phyloP scores from a whole-genome alignment of 257 asterid genomes.

The Leonotis leonurus region DNA sequence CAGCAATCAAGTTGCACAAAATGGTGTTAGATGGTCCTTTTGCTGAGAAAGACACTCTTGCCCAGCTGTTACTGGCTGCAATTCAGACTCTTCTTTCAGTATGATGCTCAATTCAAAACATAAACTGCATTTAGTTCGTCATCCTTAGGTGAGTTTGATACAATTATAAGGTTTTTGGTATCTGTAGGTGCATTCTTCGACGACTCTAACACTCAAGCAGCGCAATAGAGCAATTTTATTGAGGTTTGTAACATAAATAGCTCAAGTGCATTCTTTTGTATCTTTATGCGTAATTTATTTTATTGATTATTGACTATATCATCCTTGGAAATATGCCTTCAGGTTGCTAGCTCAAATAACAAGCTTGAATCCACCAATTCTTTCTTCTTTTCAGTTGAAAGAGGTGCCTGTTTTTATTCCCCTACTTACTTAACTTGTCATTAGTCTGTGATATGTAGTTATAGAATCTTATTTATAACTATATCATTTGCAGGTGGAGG shows the following conservation, averaged over 20 bases:
- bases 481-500: conserved; percentile 57
- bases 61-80: conserved; percentile 45
- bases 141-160: background rate
- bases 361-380: conserved; percentile 49
- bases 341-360: conserved; percentile 57
- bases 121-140: conserved; percentile 1
- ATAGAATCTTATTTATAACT: conserved; percentile 20
- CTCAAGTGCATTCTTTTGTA: background rate
- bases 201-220: conserved; percentile 44
- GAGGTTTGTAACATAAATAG: conserved; percentile 39
- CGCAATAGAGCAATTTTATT: conserved; percentile 36
- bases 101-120: conserved; percentile 23
- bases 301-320: conserved; percentile 2
- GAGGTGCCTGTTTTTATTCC: conserved; percentile 43
- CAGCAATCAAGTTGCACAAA: conserved; percentile 38
- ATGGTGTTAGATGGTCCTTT: conserved; percentile 36
- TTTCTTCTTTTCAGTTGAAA: conserved; percentile 64
- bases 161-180: conserved; percentile 19
- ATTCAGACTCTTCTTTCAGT: conserved; percentile 46
- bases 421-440: background rate
- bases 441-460: background rate
- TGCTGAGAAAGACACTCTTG: conserved; percentile 50
- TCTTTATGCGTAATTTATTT: conserved; percentile 5
- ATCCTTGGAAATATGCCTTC: conserved; percentile 20
- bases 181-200: conserved; percentile 63